Evolutionary conservation across 768 basidiomycete genomes (phyloP).

Genomic region (Gymnopilus junonius): DNA sequence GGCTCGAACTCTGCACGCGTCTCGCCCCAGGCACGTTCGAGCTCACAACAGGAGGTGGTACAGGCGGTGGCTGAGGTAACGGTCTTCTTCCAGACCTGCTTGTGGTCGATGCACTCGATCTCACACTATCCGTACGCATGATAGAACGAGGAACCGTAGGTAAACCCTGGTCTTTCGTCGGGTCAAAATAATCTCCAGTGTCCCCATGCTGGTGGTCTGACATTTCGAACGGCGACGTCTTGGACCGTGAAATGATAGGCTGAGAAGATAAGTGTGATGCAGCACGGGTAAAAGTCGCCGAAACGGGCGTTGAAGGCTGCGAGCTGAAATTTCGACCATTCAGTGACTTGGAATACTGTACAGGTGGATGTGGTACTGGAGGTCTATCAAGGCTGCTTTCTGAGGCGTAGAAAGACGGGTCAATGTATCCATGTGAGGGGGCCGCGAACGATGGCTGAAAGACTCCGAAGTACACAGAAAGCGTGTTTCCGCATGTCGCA

Average conservation of each 20-base stretch:
- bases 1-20: constrained; percentile 23
- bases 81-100: constrained; percentile 15
- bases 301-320: constrained; percentile 18
- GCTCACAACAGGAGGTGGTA: background rate
- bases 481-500: constrained; percentile 41
- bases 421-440: constrained; percentile 49
- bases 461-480: constrained; percentile 46
- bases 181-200: constrained; percentile 3
- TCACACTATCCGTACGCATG: constrained; percentile 12
- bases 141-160: background rate
- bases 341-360: constrained; percentile 23
- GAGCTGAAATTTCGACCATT: constrained; percentile 12
- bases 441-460: constrained; percentile 43
- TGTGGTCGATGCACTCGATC: constrained; percentile 9
- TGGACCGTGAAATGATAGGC: constrained; percentile 4
- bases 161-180: constrained; percentile 3
- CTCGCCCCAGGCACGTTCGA: constrained; percentile 6
- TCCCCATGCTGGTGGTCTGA: background rate
- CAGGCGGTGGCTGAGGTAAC: constrained; percentile 15
- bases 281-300: constrained; percentile 8
- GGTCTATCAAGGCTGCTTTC: constrained; percentile 27
- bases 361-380: constrained; percentile 44
- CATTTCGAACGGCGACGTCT: constrained; percentile 9
- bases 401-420: constrained; percentile 44
- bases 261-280: background rate